Evolutionary conservation across 2,329 filamentous ascomycete species (phyloP), one percentile per base, ranked within the genome.

Genomic region (Pyrenochaeta sp.): DNA sequence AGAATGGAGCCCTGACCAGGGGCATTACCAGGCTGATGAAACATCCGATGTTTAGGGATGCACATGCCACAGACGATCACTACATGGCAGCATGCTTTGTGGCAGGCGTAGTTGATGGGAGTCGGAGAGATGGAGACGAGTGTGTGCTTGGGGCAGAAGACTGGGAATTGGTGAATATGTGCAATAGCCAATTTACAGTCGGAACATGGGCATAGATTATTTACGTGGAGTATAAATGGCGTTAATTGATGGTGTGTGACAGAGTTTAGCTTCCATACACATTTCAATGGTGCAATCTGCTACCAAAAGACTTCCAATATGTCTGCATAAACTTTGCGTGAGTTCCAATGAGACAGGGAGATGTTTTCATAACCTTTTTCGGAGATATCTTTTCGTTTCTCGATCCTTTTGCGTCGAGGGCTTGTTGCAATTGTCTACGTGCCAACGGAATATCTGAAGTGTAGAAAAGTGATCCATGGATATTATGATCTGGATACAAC

Each of bases 41-140:
- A 76, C 84, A 89, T 64, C 87, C 87, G 0, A 77, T 79, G 41
- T 90, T 83, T 64, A 75, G 87, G 14, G 87, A 89, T 61, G 87
- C 88, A 0, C 87, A 90, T 73, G 87, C 80, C 0, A 90, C 87
- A 0, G 87, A 90, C 64, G 88, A 90, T 67, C 87, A 90, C 66
- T 90, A 87, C 59, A 89, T 90, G 84, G 77, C 86, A 0, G 80
- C 84, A 2, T 77, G 86, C 63, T 90, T 90, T 72, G 82, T 87
- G 0, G 84, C 86, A 0, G 87, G 87, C 1, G 76, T 61, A 0
- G 61, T 63, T 10, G 67, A 71, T 54, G 68, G 62, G 3, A 65
- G 58, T 12, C 60, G 51, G 30, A 57, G 56, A 18, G 46, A 52
- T 2, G 58, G 58, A 1, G 65, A 71, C 21, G 60, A 64, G 27